Conservation (phyloP, 2,329 filamentous ascomycete genomes). For the Talaromyces marneffei region DNA sequence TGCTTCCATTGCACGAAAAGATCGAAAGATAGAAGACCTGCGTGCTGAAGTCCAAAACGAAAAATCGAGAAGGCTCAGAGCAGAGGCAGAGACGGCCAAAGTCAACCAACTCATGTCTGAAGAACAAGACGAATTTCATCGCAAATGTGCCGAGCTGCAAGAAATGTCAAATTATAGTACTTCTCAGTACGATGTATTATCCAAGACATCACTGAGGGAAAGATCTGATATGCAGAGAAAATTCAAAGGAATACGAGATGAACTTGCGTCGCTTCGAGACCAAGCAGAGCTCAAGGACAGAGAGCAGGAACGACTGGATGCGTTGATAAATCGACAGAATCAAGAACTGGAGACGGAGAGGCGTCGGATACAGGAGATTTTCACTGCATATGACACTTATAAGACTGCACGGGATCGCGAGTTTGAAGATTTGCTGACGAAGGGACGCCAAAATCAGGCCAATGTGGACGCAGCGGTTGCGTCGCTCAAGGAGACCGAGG, state of each 20-base stretch:
- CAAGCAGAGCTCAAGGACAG: conserved; percentile 33
- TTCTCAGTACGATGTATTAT: conserved; percentile 42
- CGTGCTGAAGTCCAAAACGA: conserved; percentile 39
- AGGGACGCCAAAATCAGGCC: conserved; percentile 25
- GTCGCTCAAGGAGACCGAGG: conserved; percentile 38
- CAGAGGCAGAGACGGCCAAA: conserved; percentile 36
- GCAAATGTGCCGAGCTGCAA: conserved; percentile 32
- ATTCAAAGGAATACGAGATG: conserved; percentile 33
- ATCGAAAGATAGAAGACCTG: conserved; percentile 45
- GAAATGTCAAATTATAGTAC: conserved; percentile 36
- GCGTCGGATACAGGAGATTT: conserved; percentile 37
- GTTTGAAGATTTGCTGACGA: conserved; percentile 30
- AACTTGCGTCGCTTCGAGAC: conserved; percentile 30
- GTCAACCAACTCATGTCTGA: conserved; percentile 35
- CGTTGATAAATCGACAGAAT: conserved; percentile 43
- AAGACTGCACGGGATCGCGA: conserved; percentile 38
- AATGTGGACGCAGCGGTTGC: conserved; percentile 34
- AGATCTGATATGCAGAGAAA: conserved; percentile 35
- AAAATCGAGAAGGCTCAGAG: conserved; percentile 34
- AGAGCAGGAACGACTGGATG: conserved; percentile 37
- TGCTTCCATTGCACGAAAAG: conserved; percentile 42
- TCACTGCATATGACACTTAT: conserved; percentile 38
- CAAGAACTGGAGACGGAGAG: conserved; percentile 37
- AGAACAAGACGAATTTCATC: conserved; percentile 37
- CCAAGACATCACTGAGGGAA: conserved; percentile 36